Conservation (phyloP, 305 asterid genomes). For the Fraxinus velutina region DNA sequence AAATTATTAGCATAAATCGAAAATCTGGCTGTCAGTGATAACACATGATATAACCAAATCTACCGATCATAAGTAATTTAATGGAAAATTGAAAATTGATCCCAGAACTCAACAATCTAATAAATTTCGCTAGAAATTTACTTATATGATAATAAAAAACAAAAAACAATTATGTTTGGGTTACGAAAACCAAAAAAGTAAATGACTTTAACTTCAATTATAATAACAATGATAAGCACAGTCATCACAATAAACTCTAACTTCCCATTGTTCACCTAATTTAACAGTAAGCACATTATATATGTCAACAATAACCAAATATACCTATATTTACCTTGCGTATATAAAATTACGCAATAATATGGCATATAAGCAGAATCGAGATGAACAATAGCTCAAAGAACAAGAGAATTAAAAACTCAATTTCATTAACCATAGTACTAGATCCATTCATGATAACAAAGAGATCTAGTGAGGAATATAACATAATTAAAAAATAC, state of each 20-base stretch:
- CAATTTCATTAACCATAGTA: neutral
- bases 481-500: neutral
- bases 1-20: neutral
- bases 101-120: constrained; percentile 10
- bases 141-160: neutral
- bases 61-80: neutral
- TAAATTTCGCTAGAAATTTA: neutral
- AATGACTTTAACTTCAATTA: neutral
- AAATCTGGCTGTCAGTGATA: neutral
- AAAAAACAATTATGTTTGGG: neutral
- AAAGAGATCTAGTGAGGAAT: constrained; percentile 20
- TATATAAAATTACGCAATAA: neutral
- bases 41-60: neutral
- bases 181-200: neutral
- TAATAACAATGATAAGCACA: neutral
- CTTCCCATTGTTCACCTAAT: neutral
- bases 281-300: neutral
- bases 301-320: neutral
- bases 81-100: neutral
- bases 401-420: neutral
- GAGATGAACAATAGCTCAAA: neutral
- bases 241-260: neutral
- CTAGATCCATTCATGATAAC: neutral
- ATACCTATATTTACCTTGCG: neutral
- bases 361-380: neutral